These are phyloP conservation scores for Trypanosoma congolense DNA, from an alignment of 208 protist genomes.

Conservation along the genomic window DNA sequence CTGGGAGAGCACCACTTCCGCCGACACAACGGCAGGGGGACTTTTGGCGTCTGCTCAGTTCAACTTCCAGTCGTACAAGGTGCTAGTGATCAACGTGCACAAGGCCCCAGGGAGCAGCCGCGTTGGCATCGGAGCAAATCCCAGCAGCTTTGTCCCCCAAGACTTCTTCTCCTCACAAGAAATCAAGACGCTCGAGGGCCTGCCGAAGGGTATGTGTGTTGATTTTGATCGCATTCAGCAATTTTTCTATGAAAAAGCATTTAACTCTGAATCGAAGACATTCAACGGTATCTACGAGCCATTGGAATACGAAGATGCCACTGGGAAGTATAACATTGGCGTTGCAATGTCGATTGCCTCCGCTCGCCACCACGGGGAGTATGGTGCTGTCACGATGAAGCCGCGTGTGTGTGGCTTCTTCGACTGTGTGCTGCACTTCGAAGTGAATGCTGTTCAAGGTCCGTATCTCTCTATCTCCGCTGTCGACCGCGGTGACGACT, in stretches of 20 bases:
- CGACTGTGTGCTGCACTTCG: constrained; percentile 89
- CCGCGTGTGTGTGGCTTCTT: constrained; percentile 88
- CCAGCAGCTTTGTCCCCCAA: constrained; percentile 84
- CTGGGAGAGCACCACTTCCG: constrained; percentile 89
- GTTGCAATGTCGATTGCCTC: constrained; percentile 85
- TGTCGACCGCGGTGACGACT: constrained; percentile 88
- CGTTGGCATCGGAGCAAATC: constrained; percentile 89
- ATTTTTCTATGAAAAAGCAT: constrained; percentile 53
- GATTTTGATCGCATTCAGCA: constrained; percentile 88
- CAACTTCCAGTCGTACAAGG: constrained; percentile 77
- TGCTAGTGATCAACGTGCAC: constrained; percentile 88
- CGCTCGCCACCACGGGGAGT: constrained; percentile 79
- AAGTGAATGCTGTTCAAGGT: constrained; percentile 86
- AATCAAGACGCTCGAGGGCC: constrained; percentile 76
- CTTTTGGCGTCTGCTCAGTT: constrained; percentile 79
- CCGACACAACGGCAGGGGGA: constrained; percentile 79
- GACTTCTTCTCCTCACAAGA: constrained; percentile 83
- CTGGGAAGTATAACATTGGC: constrained; percentile 84
- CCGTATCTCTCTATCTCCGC: constrained; percentile 91
- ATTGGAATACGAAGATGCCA: constrained; percentile 70
- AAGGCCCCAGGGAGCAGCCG: constrained; percentile 87
- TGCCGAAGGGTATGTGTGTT: constrained; percentile 50
- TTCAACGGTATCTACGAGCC: constrained; percentile 80
- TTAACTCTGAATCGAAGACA: constrained; percentile 28
- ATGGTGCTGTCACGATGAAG: constrained; percentile 86